Conservation (phyloP, 768 basidiomycete species). For the Russula griseocarnosa region DNA sequence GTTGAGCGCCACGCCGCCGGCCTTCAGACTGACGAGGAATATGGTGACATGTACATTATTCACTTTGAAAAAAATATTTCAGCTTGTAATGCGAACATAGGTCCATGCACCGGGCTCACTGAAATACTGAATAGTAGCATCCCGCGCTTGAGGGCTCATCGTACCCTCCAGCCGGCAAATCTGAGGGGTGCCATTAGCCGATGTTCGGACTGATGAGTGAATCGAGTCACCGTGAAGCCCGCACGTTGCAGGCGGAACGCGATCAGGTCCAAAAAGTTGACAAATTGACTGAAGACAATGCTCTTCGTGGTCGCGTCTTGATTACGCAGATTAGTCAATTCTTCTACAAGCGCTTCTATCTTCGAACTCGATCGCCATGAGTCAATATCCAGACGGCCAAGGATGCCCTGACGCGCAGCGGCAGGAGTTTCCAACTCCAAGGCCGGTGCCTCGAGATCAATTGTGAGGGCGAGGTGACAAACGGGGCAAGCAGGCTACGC, state of each 20-base stretch:
- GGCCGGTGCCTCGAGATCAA: conserved; percentile 93
- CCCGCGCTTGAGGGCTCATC: conserved; percentile 94
- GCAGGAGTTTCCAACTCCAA: conserved; percentile 70
- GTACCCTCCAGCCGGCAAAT: conserved; percentile 93
- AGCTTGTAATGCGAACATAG: conserved; percentile 14
- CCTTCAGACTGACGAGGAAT: conserved; percentile 95
- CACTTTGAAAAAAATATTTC: conserved; percentile 45
- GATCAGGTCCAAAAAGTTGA: conserved; percentile 89
- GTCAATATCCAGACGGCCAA: conserved; percentile 83
- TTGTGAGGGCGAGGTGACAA: conserved; percentile 87
- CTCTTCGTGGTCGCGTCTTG: conserved; percentile 93
- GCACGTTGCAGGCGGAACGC: conserved; percentile 88
- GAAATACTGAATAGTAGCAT: conserved; percentile 92
- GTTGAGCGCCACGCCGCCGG: conserved; percentile 90
- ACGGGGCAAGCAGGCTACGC: conserved; percentile 86
- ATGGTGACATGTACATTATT: conserved; percentile 91
- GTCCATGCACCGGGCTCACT: conserved; percentile 47
- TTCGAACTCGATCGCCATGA: conserved; percentile 96
- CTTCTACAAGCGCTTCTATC: conserved; percentile 94
- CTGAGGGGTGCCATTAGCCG: conserved; percentile 38
- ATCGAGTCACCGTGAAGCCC: conserved; percentile 70
- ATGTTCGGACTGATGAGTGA: not conserved
- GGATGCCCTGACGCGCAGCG: conserved; percentile 77
- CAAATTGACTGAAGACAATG: conserved; percentile 95
- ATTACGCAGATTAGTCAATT: conserved; percentile 75